Conservation (phyloP, 2,329 filamentous ascomycete genomes). For the Venturia oleaginea region DNA sequence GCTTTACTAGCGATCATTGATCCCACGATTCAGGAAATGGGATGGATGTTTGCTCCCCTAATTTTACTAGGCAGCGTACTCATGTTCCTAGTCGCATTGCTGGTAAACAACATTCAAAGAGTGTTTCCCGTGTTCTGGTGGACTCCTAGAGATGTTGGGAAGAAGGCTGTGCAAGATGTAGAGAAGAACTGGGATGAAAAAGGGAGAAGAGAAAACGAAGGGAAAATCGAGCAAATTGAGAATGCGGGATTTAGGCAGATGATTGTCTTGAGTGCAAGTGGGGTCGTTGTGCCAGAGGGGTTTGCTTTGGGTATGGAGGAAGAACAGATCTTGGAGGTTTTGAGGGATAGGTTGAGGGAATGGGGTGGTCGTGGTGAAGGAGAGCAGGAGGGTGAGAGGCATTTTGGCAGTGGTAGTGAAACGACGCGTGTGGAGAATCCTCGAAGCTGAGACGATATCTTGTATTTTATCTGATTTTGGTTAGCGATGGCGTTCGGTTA, state of each 20-base stretch:
- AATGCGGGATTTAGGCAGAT: conserved; percentile 4
- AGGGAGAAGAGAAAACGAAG: conserved; percentile 19
- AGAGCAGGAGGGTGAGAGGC: not conserved
- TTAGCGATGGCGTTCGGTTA: not conserved
- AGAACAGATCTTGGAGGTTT: conserved; percentile 25
- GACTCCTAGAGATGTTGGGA: conserved; percentile 32
- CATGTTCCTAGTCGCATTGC: conserved; percentile 33
- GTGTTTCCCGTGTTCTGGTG: conserved; percentile 42
- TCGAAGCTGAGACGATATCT: not conserved
- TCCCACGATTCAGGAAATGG: conserved; percentile 31
- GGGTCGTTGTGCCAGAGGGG: conserved; percentile 27
- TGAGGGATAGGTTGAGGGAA: conserved; percentile 25
- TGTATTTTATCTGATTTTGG: not conserved
- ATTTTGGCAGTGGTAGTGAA: not conserved
- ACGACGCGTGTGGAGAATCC: conserved; percentile 1
- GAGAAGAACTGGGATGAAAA: conserved; percentile 21
- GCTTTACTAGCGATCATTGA: conserved; percentile 37
- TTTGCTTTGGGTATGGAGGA: conserved; percentile 29
- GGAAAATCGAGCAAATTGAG: conserved; percentile 15
- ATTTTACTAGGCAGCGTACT: conserved; percentile 33
- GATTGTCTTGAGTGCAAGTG: conserved; percentile 25
- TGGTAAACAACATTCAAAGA: conserved; percentile 39
- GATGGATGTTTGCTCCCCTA: conserved; percentile 37
- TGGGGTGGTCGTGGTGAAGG: not conserved
- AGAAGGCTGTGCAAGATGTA: conserved; percentile 15